phyloP scores from a whole-genome alignment of 768 basidiomycete species.

The Lentinula raphanica region DNA sequence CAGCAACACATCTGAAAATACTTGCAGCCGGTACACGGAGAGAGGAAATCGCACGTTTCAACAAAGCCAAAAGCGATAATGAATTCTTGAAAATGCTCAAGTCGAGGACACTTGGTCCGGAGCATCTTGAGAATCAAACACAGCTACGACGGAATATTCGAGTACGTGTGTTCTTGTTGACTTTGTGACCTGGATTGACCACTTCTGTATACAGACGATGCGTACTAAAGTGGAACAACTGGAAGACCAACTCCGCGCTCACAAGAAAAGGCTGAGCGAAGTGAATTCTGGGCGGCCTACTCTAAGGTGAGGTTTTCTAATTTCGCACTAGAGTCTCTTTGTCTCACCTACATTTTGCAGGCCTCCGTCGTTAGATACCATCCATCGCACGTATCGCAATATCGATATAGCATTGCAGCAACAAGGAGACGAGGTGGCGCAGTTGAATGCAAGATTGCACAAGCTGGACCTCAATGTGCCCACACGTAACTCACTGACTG shows the following conservation, averaged over 20 bases:
- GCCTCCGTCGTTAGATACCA: conserved; percentile 78
- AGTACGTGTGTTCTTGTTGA: conserved; percentile 36
- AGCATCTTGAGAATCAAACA: conserved; percentile 79
- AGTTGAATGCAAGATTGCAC: conserved; percentile 46
- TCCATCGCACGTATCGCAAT: conserved; percentile 81
- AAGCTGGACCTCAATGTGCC: conserved; percentile 39
- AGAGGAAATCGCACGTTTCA: conserved; percentile 79
- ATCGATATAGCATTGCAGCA: conserved; percentile 70
- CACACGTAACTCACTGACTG: conserved; percentile 9
- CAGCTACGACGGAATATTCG: conserved; percentile 67
- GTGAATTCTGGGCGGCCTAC: conserved; percentile 55
- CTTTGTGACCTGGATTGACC: conserved; percentile 7
- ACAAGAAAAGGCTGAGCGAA: conserved; percentile 65
- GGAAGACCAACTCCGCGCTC: conserved; percentile 63
- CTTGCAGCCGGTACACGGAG: conserved; percentile 60
- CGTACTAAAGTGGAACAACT: conserved; percentile 73
- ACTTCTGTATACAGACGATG: conserved; percentile 41
- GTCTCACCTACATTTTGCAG: conserved; percentile 31
- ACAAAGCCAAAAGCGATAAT: conserved; percentile 70
- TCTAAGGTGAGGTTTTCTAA: conserved; percentile 45
- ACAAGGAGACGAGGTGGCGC: conserved; percentile 49
- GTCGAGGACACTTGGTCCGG: conserved; percentile 77
- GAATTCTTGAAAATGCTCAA: conserved; percentile 75
- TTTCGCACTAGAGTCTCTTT: background rate
- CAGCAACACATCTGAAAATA: background rate